Base-by-base conservation (phyloP, 768 basidiomycete genomes). In the Calocybe indica region DNA sequence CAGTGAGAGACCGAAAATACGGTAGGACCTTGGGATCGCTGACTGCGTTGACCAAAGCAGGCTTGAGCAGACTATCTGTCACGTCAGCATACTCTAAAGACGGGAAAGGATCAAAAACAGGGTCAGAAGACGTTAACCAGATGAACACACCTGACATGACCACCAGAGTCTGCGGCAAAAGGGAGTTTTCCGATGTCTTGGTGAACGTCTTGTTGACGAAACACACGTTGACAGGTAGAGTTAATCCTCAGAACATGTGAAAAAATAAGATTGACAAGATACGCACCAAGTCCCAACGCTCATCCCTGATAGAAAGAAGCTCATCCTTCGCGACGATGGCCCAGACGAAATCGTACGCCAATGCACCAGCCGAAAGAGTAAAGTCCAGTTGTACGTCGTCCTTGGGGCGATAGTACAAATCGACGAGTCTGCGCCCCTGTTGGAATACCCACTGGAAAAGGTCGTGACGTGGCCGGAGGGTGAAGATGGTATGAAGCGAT, bases 241-340 rank as follows among this genome's bases (percentile, higher is more conserved):
- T 22, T 22, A 22, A 22, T 22, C 22, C 40, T 15, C 12, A 50
- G 29, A 22, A 30, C 5, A 30, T 28, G 37, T 35, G 43, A 52
- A 7, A 43, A 13, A 29, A 5, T 11, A 36, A 39, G 4, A 22
- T 22, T 37, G n/a, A 7, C 13, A 46, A 38, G 42, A 42, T n/a
- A 73, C 85, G 59, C 49, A 95, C 92, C 63, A 94, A 65, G 62
- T 95, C 93, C 89, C 90, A 96, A 52, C 92, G 78, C 48, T 73
- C 65, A 47, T 82, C 73, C 63, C 81, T 84, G 58, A 91, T 78
- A 33, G 71, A 69, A 48, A 75, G 66, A 52, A 94, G 71, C 54
- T 90, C 86, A 48, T 85, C 79, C 70, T 94, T 96, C 32, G 79
- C 74, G 28, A 92, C 83, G 46, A 93, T 63, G 7, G 82, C 91